A percentile compares a stretch with the other conserved stretches of the same genome.
Evolutionary conservation across 805 yeast species (phyloP).

Genomic region (Teunomyces funiuensis): DNA sequence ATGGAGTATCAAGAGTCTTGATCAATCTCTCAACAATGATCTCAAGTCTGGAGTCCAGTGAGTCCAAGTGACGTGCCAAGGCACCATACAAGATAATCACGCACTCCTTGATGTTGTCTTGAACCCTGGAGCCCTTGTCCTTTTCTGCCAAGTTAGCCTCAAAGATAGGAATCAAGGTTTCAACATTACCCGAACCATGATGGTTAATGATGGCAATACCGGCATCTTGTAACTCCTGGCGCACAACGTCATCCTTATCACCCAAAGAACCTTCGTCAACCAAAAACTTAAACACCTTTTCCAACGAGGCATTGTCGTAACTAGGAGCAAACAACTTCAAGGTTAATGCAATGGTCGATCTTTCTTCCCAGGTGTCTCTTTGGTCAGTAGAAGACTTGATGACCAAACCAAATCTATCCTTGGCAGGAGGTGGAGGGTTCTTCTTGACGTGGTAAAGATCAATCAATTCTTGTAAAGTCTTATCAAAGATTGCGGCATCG

Average conservation of each 20-base stretch:
- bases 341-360: constrained; percentile 78
- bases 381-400: constrained; percentile 59
- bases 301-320: constrained; percentile 42
- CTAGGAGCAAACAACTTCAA: constrained; percentile 58
- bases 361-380: constrained; percentile 78
- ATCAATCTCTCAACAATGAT: constrained; percentile 68
- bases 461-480: constrained; percentile 46
- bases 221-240: constrained; percentile 86
- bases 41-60: constrained; percentile 63
- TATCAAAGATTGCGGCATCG: constrained; percentile 21
- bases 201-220: constrained; percentile 69
- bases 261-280: constrained; percentile 66
- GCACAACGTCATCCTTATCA: constrained; percentile 69
- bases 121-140: constrained; percentile 46
- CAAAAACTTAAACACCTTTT: constrained; percentile 59
- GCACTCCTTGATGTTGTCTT: constrained; percentile 70
- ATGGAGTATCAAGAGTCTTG: constrained; percentile 77
- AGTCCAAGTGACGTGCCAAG: constrained; percentile 77
- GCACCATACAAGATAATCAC: constrained; percentile 88
- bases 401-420: constrained; percentile 79
- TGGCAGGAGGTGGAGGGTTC: constrained; percentile 71
- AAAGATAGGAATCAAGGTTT: constrained; percentile 74
- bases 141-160: constrained; percentile 61
- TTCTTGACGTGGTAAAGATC: constrained; percentile 58
- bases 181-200: constrained; percentile 69